Base-by-base conservation (phyloP, 805 yeast genomes). In the Schizosaccharomyces lindneri region DNA sequence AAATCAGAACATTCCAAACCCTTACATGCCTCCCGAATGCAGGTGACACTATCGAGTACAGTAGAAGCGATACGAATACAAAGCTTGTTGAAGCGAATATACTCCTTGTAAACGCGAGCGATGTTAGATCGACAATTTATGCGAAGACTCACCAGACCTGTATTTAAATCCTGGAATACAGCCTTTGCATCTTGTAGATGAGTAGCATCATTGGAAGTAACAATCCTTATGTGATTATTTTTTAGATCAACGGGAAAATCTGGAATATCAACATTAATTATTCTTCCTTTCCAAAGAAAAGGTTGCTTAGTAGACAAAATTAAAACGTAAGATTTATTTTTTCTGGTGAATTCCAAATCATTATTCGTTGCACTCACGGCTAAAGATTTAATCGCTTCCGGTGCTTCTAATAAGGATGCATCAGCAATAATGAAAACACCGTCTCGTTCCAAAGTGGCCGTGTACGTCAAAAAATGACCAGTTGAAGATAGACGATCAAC, bases 201-300 rank as follows among this genome's bases (percentile, higher is more conserved):
- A 15, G 73, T 70, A 57, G 79, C 76, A 0, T 94, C 87, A 11
- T 89, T 85, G 63, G 82, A 86, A 0, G 86, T 77, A 0, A 87
- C 78, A 61, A 87, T 71, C 36, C 86, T 68, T 65, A 84, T 76
- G 62, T 82, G 80, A 2, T 94, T 93, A 11, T 79, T 80, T 63
- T 77, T 78, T n/a, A 85, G 73, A 62, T 81, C 83, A 29, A 80
- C 74, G 2, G 70, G 68, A 9, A 65, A 61, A 39, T 65, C 68
- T 0, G 69, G 66, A 57, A 71, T 60, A 15, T 71, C 72, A 13
- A 85, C 69, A 55, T 81, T 78, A 48, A 82, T 76, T 64, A 84
- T 81, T 19, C 79, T 77, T 4, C 97, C 97, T 64, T 85, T 88
- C 97, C 97, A 90, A 60, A 85, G 80, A 71, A 89, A 78, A 0